Evolutionary conservation across 495 filamentous ascomycete genomes (phyloP).

Genomic region (Aspergillus ostianus): DNA sequence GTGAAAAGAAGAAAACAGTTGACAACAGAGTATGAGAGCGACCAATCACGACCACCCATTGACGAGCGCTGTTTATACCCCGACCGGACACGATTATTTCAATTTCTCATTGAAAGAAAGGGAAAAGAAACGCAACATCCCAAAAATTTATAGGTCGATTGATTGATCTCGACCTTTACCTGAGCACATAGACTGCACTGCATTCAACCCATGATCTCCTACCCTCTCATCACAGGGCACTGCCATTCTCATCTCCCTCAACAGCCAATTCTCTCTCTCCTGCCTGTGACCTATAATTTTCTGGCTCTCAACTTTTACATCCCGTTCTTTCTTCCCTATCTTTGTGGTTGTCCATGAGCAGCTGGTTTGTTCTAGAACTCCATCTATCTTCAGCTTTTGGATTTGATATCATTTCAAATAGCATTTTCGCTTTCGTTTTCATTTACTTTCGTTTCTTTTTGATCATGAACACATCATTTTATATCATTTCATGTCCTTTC

Average conservation of each 20-base stretch:
- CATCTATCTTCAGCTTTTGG: slow-evolving; percentile 3
- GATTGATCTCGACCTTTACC: slow-evolving; percentile 7
- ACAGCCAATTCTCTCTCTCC: slow-evolving; percentile 1
- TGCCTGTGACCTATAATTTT: slow-evolving; percentile 26
- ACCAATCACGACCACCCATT: slow-evolving; percentile 18
- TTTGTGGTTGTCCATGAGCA: slow-evolving; percentile 8
- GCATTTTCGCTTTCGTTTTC: not conserved
- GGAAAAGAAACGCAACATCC: not conserved
- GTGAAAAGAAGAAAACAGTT: not conserved
- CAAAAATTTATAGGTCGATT: slow-evolving; percentile 10
- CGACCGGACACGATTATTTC: slow-evolving; percentile 8
- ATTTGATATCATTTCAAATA: not conserved
- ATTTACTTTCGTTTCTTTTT: not conserved
- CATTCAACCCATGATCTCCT: slow-evolving; percentile 3
- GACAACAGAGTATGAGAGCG: slow-evolving; percentile 13
- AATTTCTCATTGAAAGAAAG: not conserved
- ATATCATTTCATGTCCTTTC: not conserved
- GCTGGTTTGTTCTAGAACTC: slow-evolving; percentile 12
- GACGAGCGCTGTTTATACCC: slow-evolving; percentile 16
- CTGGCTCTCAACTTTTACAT: not conserved
- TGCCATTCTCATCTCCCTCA: not conserved
- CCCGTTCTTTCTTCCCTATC: not conserved
- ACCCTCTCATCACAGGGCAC: slow-evolving; percentile 1
- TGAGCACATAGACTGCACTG: slow-evolving; percentile 22
- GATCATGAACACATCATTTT: not conserved